Conservation (phyloP, 345 rosid species). For the Carallia pectinifolia region DNA sequence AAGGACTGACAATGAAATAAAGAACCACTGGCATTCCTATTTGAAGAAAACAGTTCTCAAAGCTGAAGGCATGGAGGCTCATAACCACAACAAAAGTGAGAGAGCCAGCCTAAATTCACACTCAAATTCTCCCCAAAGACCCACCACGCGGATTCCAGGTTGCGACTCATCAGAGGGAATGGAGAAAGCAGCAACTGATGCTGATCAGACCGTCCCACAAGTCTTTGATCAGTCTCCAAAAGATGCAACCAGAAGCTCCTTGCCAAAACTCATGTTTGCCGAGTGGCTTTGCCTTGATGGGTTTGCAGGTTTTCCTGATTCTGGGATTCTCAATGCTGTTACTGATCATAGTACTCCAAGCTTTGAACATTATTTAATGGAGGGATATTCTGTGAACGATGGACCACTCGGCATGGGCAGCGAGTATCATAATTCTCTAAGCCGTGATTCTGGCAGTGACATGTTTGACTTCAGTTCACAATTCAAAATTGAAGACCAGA, state of each 20-base stretch:
- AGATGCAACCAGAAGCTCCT: conserved; percentile 12
- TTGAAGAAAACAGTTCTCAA: conserved; percentile 64
- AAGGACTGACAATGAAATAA: conserved; percentile 94
- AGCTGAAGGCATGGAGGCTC: conserved; percentile 36
- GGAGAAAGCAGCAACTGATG: conserved; percentile 24
- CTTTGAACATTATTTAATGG: conserved; percentile 23
- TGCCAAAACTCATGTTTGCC: conserved; percentile 64
- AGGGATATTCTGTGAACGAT: conserved; percentile 18
- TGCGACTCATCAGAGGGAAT: conserved; percentile 18
- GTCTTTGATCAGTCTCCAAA: conserved; percentile 19
- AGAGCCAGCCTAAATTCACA: neutral
- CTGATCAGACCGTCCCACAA: conserved; percentile 21
- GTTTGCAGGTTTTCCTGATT: conserved; percentile 17
- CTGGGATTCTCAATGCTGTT: conserved; percentile 15
- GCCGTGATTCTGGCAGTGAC: conserved; percentile 34
- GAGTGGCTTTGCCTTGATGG: conserved; percentile 62
- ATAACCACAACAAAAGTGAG: neutral
- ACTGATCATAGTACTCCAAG: conserved; percentile 17
- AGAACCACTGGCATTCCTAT: conserved; percentile 91
- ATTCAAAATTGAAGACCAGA: conserved; percentile 49
- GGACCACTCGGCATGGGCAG: conserved; percentile 20
- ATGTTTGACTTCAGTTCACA: conserved; percentile 31
- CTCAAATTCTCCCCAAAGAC: conserved; percentile 25
- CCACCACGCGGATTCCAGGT: conserved; percentile 22
- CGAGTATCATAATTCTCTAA: conserved; percentile 26